Evolutionary conservation across 352 stramenopile species (phyloP), one percentile per base, ranked within the genome.

Genomic region (Pythium guiyangense): DNA sequence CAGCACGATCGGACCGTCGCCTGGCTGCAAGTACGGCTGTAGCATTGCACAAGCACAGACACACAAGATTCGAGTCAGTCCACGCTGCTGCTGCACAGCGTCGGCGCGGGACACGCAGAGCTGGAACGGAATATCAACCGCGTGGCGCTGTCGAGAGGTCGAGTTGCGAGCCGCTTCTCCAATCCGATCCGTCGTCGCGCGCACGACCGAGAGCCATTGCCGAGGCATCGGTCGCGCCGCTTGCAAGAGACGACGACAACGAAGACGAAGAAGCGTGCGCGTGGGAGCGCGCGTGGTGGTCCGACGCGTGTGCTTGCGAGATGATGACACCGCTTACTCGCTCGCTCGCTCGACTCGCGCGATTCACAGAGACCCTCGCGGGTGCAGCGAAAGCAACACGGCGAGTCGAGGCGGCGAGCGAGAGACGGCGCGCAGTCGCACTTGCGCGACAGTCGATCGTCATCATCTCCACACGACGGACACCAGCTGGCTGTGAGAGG

Each of bases 1-100:
- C 37, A 99, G 78, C 11, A 98, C 94, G 70, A 99, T 99, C 22
- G 97, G 97, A 35, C 97, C 97, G 63, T 99, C 97, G n/a, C 97
- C 97, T 40, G 89, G 94, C 74, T 99, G 94, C 46, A 96, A 49
- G 61, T 92, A 92, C 22, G 81, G 85, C 81, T 94, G 73, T 67
- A 81, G 18, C 58, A 55, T 48, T 34, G 29, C 31, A 35, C 31
- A 35, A 35, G 31, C n/a, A 69, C 15, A 63, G 26, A 52, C 12
- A 68, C 25, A 66, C 58, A 49, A n/a, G 59, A 22, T 60, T 14
- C 49, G 42, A 67, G 57, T 84, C 71, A 85, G 66, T 52, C 12
- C 31, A 18, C 5, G 48, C 1, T 42, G 48, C 45, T 27, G 55
- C 60, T 63, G 51, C 57, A 65, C 49, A 40, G 71, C 27, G 15